Percentiles rank a stretch among this genome's conserved stretches.
These are phyloP conservation scores for Hebeloma cylindrosporum DNA, from an alignment of 768 basidiomycete genomes.

Conservation along the genomic window DNA sequence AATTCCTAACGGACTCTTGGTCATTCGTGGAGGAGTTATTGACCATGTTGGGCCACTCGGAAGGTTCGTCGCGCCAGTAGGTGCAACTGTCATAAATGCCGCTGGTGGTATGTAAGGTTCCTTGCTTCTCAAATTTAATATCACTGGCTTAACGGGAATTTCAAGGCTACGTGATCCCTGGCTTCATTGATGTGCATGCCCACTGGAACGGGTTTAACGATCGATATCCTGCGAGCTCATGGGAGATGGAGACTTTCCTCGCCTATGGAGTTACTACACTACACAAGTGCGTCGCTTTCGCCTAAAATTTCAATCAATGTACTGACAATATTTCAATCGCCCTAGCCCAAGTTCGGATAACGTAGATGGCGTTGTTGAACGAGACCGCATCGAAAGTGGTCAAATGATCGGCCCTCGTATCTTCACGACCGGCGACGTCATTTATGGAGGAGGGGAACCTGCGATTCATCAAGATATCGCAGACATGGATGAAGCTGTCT, in stretches of 20 bases:
- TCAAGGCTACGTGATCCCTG: conserved; percentile 64
- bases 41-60: conserved; percentile 41
- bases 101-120: conserved; percentile 50
- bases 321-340: background rate
- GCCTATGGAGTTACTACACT: conserved; percentile 76
- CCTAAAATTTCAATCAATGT: background rate
- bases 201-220: conserved; percentile 62
- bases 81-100: conserved; percentile 52
- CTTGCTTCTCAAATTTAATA: background rate
- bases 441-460: conserved; percentile 54
- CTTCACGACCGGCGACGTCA: conserved; percentile 65
- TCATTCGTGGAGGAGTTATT: conserved; percentile 59
- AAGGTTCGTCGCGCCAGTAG: conserved; percentile 34
- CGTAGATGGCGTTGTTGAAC: conserved; percentile 62
- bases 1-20: conserved; percentile 49
- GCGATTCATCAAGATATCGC: conserved; percentile 62
- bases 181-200: conserved; percentile 76
- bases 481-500: conserved; percentile 58
- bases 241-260: conserved; percentile 75
- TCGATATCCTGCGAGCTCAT: conserved; percentile 61
- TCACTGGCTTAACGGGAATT: background rate
- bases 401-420: conserved; percentile 69
- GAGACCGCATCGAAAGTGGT: conserved; percentile 67
- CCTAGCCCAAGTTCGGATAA: conserved; percentile 63
- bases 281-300: conserved; percentile 57